phyloP scores from a whole-genome alignment of 495 filamentous ascomycete genomes.

The Xylaria intraflava region DNA sequence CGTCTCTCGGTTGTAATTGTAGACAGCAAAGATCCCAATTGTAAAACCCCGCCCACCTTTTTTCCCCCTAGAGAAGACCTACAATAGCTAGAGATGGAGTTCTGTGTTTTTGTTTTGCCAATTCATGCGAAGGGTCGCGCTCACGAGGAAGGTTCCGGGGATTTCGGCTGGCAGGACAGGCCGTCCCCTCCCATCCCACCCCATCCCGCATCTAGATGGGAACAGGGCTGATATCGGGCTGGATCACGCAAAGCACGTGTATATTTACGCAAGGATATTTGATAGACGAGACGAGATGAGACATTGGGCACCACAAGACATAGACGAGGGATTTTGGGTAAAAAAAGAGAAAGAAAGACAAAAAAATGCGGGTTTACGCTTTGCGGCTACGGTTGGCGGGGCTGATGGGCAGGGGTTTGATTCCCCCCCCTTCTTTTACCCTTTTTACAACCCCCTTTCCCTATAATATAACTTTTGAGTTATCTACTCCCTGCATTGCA shows the following conservation, averaged over 20 bases:
- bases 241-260: not conserved
- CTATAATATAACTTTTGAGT: not conserved
- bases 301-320: not conserved
- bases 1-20: slow-evolving; percentile 92
- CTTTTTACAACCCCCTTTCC: not conserved
- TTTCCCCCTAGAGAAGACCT: not conserved
- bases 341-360: not conserved
- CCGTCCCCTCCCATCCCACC: too few relatives aligned
- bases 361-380: not conserved
- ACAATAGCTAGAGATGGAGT: not conserved
- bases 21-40: slow-evolving; percentile 28
- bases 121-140: not conserved
- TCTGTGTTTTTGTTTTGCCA: not conserved
- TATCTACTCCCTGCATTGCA: not conserved
- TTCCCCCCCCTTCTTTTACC: not conserved
- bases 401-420: not conserved
- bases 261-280: not conserved
- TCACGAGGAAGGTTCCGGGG: too few relatives aligned
- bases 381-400: not conserved
- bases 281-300: not conserved
- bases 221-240: not conserved
- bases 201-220: not conserved
- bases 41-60: not conserved
- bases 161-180: too few relatives aligned
- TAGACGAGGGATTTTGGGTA: not conserved